These are phyloP conservation scores for Erythrobasidium yunnanense DNA, from an alignment of 768 basidiomycete genomes.

Conservation along the genomic window DNA sequence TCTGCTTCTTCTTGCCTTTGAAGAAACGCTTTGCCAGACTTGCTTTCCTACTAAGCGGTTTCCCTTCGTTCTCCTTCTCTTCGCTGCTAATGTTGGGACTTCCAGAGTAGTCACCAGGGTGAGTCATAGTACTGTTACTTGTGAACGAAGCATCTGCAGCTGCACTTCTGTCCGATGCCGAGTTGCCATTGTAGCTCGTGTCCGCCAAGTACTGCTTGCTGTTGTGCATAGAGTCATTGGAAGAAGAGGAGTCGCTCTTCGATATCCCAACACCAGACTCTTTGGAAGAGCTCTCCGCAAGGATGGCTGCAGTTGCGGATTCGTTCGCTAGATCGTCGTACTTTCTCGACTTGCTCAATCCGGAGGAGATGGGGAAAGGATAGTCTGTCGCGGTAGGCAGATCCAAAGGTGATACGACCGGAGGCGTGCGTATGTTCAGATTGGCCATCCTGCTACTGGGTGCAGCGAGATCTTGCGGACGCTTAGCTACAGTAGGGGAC, in stretches of 20 bases:
- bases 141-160: neutral
- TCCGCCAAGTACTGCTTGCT: too few relatives aligned
- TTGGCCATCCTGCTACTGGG: neutral
- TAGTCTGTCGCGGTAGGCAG: neutral
- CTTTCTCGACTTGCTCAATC: neutral
- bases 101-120: slow-evolving; percentile 14
- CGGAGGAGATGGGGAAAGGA: neutral
- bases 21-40: slow-evolving; percentile 14
- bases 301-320: slow-evolving; percentile 12
- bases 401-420: neutral
- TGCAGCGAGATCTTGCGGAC: too few relatives aligned
- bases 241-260: neutral
- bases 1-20: slow-evolving; percentile 5
- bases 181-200: too few relatives aligned
- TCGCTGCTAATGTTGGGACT: too few relatives aligned
- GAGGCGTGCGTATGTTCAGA: neutral
- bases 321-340: slow-evolving; percentile 16
- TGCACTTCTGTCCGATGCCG: too few relatives aligned
- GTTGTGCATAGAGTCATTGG: too few relatives aligned
- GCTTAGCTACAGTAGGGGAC: too few relatives aligned
- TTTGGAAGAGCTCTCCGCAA: slow-evolving; percentile 8
- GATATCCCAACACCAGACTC: slow-evolving; percentile 1
- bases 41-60: neutral
- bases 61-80: neutral
- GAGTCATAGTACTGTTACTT: neutral